Evolutionary conservation across 495 filamentous ascomycete genomes (phyloP).

Genomic region (Penicillium canariense): DNA sequence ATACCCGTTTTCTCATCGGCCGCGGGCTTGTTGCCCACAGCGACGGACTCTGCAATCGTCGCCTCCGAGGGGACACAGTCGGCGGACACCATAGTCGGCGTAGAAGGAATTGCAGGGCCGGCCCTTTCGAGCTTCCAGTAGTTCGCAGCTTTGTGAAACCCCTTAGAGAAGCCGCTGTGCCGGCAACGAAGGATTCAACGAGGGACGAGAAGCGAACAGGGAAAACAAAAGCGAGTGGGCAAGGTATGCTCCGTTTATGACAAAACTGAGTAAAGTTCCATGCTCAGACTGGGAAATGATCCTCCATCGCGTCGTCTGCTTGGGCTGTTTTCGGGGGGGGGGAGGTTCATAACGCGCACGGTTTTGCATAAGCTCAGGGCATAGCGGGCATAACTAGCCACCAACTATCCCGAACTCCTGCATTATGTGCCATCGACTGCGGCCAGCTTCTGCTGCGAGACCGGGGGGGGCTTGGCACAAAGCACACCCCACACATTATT

Average conservation of each 20-base stretch:
- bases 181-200: neutral
- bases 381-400: neutral
- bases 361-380: neutral
- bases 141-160: neutral
- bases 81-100: neutral
- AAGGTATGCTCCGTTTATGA: neutral
- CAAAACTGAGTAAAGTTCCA: neutral
- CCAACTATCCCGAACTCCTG: neutral
- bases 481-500: too few relatives aligned
- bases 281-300: neutral
- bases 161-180: neutral
- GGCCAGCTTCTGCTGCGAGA: neutral
- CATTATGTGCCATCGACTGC: too few relatives aligned
- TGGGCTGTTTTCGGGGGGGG: neutral
- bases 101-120: neutral
- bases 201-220: neutral
- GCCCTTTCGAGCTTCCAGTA: neutral
- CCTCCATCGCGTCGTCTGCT: neutral
- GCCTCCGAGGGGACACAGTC: neutral
- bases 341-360: neutral
- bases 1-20: neutral
- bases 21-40: neutral
- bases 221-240: neutral
- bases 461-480: neutral
- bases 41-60: slow-evolving; percentile 1